Evolutionary conservation across 495 filamentous ascomycete species (phyloP).

Genomic region (Bombardia bombarda): DNA sequence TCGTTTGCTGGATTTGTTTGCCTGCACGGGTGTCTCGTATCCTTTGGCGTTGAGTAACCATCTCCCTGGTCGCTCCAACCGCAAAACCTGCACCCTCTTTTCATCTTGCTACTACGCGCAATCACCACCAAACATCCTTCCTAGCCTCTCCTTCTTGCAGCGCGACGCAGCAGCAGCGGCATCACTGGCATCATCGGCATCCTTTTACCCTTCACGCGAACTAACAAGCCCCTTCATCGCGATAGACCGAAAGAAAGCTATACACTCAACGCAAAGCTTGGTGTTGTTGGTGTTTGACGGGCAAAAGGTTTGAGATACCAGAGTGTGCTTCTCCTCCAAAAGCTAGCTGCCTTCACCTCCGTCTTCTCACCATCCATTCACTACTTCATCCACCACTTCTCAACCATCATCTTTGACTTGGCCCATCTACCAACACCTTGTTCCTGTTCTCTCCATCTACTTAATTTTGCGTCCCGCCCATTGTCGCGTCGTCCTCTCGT

Average conservation of each 20-base stretch:
- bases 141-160: neutral
- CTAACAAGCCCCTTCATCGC: neutral
- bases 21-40: constrained; percentile 5
- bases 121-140: neutral
- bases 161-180: neutral
- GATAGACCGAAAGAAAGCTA: neutral
- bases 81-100: neutral
- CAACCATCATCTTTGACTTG: constrained; percentile 3
- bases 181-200: too few species aligned
- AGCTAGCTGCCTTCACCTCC: constrained; percentile 15
- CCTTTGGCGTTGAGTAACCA: neutral
- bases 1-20: constrained; percentile 3
- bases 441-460: constrained; percentile 5
- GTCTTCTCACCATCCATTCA: constrained; percentile 4
- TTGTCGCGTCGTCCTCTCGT: constrained; percentile 2
- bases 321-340: constrained; percentile 16
- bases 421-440: constrained; percentile 2
- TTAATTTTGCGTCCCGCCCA: constrained; percentile 2
- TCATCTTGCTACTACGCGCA: neutral
- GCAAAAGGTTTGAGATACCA: constrained; percentile 32
- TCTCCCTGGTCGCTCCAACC: neutral
- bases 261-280: neutral
- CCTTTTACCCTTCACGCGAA: neutral
- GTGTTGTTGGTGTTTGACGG: constrained; percentile 20
- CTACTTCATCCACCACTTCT: constrained; percentile 5